These are phyloP conservation scores for Handroanthus guayacan DNA, from an alignment of 257 asterid genomes.

Conservation along the genomic window DNA sequence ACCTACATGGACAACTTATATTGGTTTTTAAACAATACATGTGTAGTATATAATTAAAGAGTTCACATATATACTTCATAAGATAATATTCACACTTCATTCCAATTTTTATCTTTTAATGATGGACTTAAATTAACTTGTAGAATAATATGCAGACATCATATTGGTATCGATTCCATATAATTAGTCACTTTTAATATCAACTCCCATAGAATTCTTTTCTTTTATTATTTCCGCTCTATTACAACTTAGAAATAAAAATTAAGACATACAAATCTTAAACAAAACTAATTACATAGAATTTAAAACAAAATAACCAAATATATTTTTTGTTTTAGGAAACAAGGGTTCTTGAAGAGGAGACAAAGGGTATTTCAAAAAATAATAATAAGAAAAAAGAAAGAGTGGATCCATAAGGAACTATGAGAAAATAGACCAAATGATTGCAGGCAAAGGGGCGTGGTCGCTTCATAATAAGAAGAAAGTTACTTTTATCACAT, in stretches of 20 bases:
- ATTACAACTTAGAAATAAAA: neutral
- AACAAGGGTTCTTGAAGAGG: constrained; percentile 4
- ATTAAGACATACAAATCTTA: neutral
- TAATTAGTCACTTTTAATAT: too few species aligned
- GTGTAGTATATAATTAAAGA: too few species aligned
- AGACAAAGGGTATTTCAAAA: neutral
- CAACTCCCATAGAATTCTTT: neutral
- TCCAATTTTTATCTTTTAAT: too few species aligned
- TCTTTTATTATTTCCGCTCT: neutral
- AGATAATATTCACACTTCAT: too few species aligned
- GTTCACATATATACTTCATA: too few species aligned
- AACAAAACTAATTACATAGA: neutral
- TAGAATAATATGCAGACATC: too few species aligned
- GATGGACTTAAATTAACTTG: too few species aligned
- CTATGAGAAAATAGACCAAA: constrained; percentile 56
- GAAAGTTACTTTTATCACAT: constrained; percentile 60
- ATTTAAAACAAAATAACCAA: neutral
- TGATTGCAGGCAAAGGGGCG: constrained; percentile 68
- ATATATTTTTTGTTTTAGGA: neutral
- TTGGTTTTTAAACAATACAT: too few species aligned
- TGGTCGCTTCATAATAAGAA: constrained; percentile 55
- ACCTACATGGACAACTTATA: too few species aligned
- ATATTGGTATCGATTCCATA: too few species aligned
- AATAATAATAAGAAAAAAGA: neutral
- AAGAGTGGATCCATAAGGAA: constrained; percentile 30